Evolutionary conservation across 176 grass and related monocot species (phyloP).

Genomic region (Chloris gayana): DNA sequence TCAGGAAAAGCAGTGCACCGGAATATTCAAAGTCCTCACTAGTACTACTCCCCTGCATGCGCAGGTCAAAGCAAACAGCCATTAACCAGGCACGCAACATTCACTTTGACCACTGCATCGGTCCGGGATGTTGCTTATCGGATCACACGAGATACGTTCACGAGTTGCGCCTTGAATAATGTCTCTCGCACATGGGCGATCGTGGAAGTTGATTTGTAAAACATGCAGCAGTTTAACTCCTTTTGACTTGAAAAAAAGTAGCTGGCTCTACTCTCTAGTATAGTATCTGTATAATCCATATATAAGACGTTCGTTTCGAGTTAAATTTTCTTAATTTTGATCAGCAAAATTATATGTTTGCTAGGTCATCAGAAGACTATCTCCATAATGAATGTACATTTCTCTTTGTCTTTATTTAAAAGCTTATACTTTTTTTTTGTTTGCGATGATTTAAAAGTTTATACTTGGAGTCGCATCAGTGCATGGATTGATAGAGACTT

Average conservation of each 20-base stretch:
- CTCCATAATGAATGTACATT: no score
- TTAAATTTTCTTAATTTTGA: no score
- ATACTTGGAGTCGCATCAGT: no score
- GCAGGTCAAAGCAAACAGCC: not conserved
- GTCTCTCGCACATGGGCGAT: not conserved
- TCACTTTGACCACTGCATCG: not conserved
- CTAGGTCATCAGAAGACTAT: no score
- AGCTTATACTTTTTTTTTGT: no score
- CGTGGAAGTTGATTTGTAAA: not conserved
- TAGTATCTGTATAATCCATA: not conserved
- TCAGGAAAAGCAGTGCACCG: not conserved
- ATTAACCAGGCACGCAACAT: not conserved
- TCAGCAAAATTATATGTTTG: no score
- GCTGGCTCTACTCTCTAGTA: no score
- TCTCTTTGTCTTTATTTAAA: no score
- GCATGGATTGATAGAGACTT: no score
- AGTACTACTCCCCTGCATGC: no score
- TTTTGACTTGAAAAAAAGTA: not conserved
- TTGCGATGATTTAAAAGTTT: no score
- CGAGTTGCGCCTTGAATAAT: not conserved
- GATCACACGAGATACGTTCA: not conserved
- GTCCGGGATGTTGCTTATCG: slow-evolving; percentile 20
- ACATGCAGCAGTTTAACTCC: not conserved
- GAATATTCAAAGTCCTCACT: not conserved
- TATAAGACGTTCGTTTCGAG: no score